Evolutionary conservation across 2,329 filamentous ascomycete species (phyloP).

Genomic region (Aureobasidium uvarum): DNA sequence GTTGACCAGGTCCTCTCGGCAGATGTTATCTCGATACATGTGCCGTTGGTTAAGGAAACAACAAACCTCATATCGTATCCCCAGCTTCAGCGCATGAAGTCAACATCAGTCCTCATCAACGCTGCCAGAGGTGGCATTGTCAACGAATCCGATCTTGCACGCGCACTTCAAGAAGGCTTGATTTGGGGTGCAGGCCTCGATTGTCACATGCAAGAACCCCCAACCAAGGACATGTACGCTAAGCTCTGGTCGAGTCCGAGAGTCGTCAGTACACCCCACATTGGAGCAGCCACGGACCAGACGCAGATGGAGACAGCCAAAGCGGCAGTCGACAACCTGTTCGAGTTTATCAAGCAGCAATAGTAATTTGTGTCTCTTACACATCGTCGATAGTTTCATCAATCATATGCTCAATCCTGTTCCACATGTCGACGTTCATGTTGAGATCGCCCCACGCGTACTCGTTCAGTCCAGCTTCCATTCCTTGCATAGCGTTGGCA

Average conservation of each 20-base stretch:
- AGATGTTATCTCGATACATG: slow-evolving; percentile 41
- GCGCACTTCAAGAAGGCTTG: slow-evolving; percentile 32
- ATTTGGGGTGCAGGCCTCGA: slow-evolving; percentile 40
- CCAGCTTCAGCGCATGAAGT: slow-evolving; percentile 36
- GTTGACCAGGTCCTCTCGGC: slow-evolving; percentile 37
- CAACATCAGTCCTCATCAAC: slow-evolving; percentile 38
- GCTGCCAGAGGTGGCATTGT: slow-evolving; percentile 40
- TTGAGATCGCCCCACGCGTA: slow-evolving; percentile 16
- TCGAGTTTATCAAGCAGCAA: background rate
- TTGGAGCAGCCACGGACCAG: slow-evolving; percentile 48
- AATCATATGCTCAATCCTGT: slow-evolving; percentile 17
- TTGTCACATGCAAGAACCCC: slow-evolving; percentile 37
- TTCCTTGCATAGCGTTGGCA: background rate
- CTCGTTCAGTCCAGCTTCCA: slow-evolving; percentile 13
- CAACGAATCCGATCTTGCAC: slow-evolving; percentile 36
- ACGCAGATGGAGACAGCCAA: slow-evolving; percentile 42
- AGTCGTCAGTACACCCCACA: slow-evolving; percentile 47
- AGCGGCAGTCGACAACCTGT: slow-evolving; percentile 40
- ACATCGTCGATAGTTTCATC: background rate
- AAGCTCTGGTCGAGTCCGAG: slow-evolving; percentile 33
- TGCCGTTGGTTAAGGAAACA: slow-evolving; percentile 37
- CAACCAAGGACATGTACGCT: slow-evolving; percentile 34
- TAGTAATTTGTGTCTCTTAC: background rate
- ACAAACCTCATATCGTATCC: slow-evolving; percentile 36
- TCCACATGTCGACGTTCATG: slow-evolving; percentile 15